Percentiles rank a stretch among this genome's conserved stretches.
These are phyloP conservation scores for Daldinia loculata DNA, from an alignment of 495 filamentous ascomycete species.

Conservation along the genomic window DNA sequence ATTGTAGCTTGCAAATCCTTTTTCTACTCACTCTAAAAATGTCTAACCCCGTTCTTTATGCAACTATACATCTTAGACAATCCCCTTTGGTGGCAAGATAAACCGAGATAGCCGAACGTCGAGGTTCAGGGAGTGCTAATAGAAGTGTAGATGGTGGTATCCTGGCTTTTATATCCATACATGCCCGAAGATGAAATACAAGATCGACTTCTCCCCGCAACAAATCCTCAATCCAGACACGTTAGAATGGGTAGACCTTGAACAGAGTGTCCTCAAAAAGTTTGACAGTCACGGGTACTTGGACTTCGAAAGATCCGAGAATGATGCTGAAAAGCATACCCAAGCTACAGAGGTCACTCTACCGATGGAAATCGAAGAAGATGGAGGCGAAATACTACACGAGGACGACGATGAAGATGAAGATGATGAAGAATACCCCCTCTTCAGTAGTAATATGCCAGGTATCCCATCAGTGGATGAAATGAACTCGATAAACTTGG, in stretches of 20 bases:
- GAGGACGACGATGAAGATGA: constrained; percentile 36
- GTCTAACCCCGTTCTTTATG: not conserved
- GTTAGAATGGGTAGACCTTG: constrained; percentile 76
- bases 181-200: constrained; percentile 73
- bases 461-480: constrained; percentile 74
- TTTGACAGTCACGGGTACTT: constrained; percentile 75
- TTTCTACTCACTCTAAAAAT: not conserved
- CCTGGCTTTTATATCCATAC: constrained; percentile 62
- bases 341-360: constrained; percentile 30
- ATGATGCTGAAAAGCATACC: constrained; percentile 47
- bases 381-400: constrained; percentile 10
- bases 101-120: not conserved
- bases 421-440: constrained; percentile 55
- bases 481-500: constrained; percentile 69
- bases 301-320: constrained; percentile 60
- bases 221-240: constrained; percentile 84
- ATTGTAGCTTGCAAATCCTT: not conserved
- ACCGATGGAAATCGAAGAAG: constrained; percentile 54
- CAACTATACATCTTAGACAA: not conserved
- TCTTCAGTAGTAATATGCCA: constrained; percentile 78
- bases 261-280: constrained; percentile 68
- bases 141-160: constrained; percentile 55
- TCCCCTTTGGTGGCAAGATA: not conserved
- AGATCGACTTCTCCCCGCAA: constrained; percentile 84
- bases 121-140: constrained; percentile 6